phyloP scores from a whole-genome alignment of 768 basidiomycete genomes.

The Suillus plorans region DNA sequence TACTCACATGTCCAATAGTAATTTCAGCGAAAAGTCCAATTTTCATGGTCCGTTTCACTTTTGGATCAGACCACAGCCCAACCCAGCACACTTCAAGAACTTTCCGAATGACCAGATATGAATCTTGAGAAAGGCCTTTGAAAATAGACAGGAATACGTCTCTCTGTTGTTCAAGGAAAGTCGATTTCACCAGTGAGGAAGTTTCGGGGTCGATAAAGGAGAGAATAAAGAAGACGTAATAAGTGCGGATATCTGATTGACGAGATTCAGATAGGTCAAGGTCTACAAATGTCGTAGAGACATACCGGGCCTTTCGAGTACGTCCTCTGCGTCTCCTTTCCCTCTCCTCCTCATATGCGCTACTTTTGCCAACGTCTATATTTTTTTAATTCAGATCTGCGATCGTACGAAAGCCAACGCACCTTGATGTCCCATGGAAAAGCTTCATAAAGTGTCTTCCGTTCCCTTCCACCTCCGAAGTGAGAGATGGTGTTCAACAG shows the following conservation, averaged over 20 bases:
- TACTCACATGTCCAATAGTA: constrained; percentile 59
- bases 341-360: constrained; percentile 68
- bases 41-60: constrained; percentile 70
- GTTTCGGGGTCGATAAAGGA: constrained; percentile 61
- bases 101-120: constrained; percentile 56
- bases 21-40: constrained; percentile 69
- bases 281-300: neutral
- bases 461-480: constrained; percentile 67
- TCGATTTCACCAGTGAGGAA: constrained; percentile 51
- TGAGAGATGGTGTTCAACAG: constrained; percentile 59
- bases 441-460: constrained; percentile 58
- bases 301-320: constrained; percentile 59
- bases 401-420: constrained; percentile 6
- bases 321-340: constrained; percentile 37
- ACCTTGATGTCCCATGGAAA: constrained; percentile 85
- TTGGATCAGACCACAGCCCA: constrained; percentile 72
- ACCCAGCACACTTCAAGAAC: constrained; percentile 77
- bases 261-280: constrained; percentile 5
- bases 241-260: constrained; percentile 71
- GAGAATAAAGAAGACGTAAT: constrained; percentile 70
- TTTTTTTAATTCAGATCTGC: neutral
- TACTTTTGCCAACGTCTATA: constrained; percentile 63
- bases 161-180: constrained; percentile 70
- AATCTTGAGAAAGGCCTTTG: constrained; percentile 68
- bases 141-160: constrained; percentile 68